Evolutionary conservation across 179 eudicot genomes (phyloP), one percentile per base, ranked within the genome.

Genomic region (Vitellaria paradoxa): DNA sequence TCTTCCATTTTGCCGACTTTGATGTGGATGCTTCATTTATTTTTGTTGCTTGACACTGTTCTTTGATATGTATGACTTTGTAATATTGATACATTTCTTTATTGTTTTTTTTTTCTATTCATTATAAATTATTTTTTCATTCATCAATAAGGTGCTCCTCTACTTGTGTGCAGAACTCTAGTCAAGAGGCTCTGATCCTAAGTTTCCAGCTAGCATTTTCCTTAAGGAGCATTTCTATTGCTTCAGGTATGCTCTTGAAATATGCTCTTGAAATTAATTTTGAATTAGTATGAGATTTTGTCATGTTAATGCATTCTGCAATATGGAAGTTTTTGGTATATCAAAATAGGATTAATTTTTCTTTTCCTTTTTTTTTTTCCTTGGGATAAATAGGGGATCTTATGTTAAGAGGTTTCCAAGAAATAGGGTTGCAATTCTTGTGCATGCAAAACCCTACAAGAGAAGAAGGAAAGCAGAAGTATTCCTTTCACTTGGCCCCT

Each of bases 121-220:
- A 52, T 71, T 9, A 17, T 30, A 14, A 71, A 55, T 24, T 17
- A 30, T 17, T 18, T 30, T 30, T 23, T 56, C 15, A 26, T 53
- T 72, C 24, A 72, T 72, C 45, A 24, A 30, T 56, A 53, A 55
- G 49, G 23, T 56, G 75, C 47, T 26, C n/a, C n/a, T 52, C 26
- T 60, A 37, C 4, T 79, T 52, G 67, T 49, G 56, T 86, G 80
- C 87, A 93, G 99, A 89, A 87, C 69, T 93, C 96, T 70, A 84
- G 95, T 63, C 92, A 73, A 45, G 96, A 96, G 86, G 91, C 86
- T 74, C 85, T 94, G 64, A 82, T 94, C 73, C 93, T 92, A 73
- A 86, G 99, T 87, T 96, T 93, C 81, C 99, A 94, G 90, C 89
- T 96, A 46, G 93, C 99, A 20, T 94, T 96, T 88, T 90, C 99